phyloP scores from a whole-genome alignment of 768 basidiomycete genomes.

The Agrocybe pediades region DNA sequence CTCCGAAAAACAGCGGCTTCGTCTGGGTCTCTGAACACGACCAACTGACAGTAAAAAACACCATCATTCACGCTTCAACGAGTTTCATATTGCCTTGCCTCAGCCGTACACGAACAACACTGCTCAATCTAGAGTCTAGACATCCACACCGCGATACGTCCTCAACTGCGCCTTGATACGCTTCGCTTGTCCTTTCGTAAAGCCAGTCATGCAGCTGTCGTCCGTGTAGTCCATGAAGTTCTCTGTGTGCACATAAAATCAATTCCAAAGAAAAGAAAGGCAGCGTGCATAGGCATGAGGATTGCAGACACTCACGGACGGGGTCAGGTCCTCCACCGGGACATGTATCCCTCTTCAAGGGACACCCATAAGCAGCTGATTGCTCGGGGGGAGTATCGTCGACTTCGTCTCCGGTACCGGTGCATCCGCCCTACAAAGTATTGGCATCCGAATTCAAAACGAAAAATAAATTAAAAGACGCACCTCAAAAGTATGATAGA shows the following conservation, averaged over 20 bases:
- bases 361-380: slow-evolving; percentile 39
- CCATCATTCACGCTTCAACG: no score
- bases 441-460: background rate
- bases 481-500: slow-evolving; percentile 59
- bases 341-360: slow-evolving; percentile 30
- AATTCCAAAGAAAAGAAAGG: background rate
- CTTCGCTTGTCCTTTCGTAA: slow-evolving; percentile 41
- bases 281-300: no score
- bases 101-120: background rate
- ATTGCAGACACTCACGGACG: slow-evolving; percentile 30
- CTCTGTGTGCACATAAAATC: slow-evolving; percentile 17
- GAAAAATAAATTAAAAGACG: background rate
- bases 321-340: slow-evolving; percentile 32
- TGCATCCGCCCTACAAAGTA: slow-evolving; percentile 34
- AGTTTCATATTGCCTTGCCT: background rate
- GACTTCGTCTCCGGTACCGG: slow-evolving; percentile 37
- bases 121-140: slow-evolving; percentile 14
- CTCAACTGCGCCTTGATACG: slow-evolving; percentile 38
- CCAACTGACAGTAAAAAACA: no score
- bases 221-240: slow-evolving; percentile 53
- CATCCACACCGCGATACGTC: slow-evolving; percentile 39
- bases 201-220: slow-evolving; percentile 48
- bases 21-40: no score
- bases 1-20: no score
- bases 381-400: slow-evolving; percentile 45